Percentiles rank a stretch among this genome's conserved stretches.
phyloP scores from a whole-genome alignment of 768 basidiomycete species.

The Pleurotus ostreatus region DNA sequence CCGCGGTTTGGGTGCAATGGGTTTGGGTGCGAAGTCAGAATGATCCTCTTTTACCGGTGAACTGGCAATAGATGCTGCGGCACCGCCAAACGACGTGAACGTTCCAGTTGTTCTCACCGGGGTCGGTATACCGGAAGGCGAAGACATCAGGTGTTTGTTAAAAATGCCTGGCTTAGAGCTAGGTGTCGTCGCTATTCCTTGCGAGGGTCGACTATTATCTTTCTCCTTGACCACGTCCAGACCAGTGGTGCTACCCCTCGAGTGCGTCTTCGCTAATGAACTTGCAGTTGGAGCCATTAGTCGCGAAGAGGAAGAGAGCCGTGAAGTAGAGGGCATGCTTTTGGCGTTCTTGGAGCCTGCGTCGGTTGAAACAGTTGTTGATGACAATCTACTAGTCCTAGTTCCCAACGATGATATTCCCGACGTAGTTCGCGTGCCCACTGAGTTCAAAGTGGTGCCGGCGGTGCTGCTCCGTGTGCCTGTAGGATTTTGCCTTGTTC shows the following conservation, averaged over 20 bases:
- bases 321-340: background rate
- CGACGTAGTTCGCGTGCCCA: slow-evolving; percentile 19
- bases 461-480: slow-evolving; percentile 18
- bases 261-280: slow-evolving; percentile 58
- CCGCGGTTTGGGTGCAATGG: slow-evolving; percentile 19
- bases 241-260: slow-evolving; percentile 4
- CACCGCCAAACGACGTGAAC: slow-evolving; percentile 1
- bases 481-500: slow-evolving; percentile 3
- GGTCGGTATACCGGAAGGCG: slow-evolving; percentile 32
- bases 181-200: slow-evolving; percentile 9
- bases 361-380: background rate
- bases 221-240: background rate
- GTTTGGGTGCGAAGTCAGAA: background rate
- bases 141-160: slow-evolving; percentile 39
- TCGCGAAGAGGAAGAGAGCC: slow-evolving; percentile 33
- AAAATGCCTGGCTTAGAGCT: slow-evolving; percentile 41
- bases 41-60: background rate
- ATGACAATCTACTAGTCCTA: slow-evolving; percentile 29
- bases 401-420: slow-evolving; percentile 45
- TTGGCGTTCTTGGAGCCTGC: background rate
- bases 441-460: slow-evolving; percentile 11
- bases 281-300: slow-evolving; percentile 75
- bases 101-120: slow-evolving; percentile 25
- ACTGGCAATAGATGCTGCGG: slow-evolving; percentile 1
- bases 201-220: background rate